Base-by-base conservation (phyloP, 2,329 filamentous ascomycete species). In the Trichoderma arundinaceum region DNA sequence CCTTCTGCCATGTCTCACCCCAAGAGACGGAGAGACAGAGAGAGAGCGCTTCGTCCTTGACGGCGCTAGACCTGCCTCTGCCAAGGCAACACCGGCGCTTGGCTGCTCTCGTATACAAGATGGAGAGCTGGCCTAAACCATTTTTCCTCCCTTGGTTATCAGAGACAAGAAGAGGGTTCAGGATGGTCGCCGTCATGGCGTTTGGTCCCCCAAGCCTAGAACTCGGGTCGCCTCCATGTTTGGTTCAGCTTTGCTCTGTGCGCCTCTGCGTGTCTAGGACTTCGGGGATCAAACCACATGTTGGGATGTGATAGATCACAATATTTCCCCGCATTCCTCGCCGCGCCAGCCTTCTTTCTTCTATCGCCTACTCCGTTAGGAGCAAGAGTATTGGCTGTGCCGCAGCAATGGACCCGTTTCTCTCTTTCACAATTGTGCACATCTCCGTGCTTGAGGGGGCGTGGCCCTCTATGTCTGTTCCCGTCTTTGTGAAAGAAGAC, bases 291-390 rank as follows among this genome's bases (percentile, higher is more conserved):
- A 33, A 53, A 39, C 59, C 38, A 43, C 64, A 64, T 44, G 64
- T 44, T 63, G 39, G 13, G 51, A 56, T 62, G 59, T 66, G 64
- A 66, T 19, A 66, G 59, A 57, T 66, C 59, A 66, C 44, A 63
- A 64, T 63, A 39, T 52, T 66, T 64, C 64, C 64, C 64, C 64
- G 64, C 64, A 64, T 66, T 66, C 64, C 64, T 44, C 33, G n/a
- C 32, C 49, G 43, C 49, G 35, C 58, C 63, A 59, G 63, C 56
- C 62, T 43, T 43, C 12, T 41, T 32, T 22, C 12, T 35, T n/a
- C 44, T 59, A 15, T 51, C 33, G 53, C 46, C 52, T 28, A 38
- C 53, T 28, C 28, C 43, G 33, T 58, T 32, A 41, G 58, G 33
- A 57, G 15, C 32, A 43, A 54, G 60, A 54, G 17, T 13, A 33